These are phyloP conservation scores for Calonectria naviculata DNA, from an alignment of 2,329 filamentous ascomycete genomes.

Conservation along the genomic window DNA sequence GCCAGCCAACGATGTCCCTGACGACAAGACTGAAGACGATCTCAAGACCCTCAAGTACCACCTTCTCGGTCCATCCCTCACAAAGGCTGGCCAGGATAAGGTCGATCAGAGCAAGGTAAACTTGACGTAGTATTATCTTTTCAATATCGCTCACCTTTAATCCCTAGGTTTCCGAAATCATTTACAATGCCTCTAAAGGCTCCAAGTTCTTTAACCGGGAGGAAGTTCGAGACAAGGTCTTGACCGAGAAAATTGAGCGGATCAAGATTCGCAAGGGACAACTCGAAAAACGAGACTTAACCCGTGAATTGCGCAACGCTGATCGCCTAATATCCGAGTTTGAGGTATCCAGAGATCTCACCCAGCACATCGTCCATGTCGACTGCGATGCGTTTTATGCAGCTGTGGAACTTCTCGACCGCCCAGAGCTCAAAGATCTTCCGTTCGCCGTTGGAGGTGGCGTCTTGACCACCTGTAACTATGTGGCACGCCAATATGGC, in stretches of 20 bases:
- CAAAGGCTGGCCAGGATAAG: conserved; percentile 91
- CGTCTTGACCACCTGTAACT: conserved; percentile 80
- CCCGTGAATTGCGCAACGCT: conserved; percentile 77
- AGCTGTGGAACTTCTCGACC: conserved; percentile 86
- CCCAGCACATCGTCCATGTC: conserved; percentile 88
- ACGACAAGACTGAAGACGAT: conserved; percentile 16
- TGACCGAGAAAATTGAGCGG: conserved; percentile 87
- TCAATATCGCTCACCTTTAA: background rate
- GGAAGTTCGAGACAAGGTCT: conserved; percentile 80
- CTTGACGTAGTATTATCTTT: background rate
- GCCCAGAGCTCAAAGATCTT: conserved; percentile 84
- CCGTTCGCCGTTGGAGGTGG: conserved; percentile 90
- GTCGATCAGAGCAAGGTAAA: conserved; percentile 89
- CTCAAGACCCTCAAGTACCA: conserved; percentile 83
- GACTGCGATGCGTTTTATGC: conserved; percentile 99
- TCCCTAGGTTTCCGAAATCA: conserved; percentile 86
- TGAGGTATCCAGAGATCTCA: conserved; percentile 82
- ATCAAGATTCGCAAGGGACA: conserved; percentile 81
- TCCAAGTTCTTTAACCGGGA: conserved; percentile 97
- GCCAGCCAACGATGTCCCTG: conserved; percentile 25
- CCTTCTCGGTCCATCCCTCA: conserved; percentile 88
- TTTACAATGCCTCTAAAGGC: conserved; percentile 96
- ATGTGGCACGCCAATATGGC: conserved; percentile 88
- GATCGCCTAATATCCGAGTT: conserved; percentile 85
- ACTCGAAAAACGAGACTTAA: conserved; percentile 81